Base-by-base conservation (phyloP, 2,329 filamentous ascomycete species). In the Rhynchosporium agropyri region DNA sequence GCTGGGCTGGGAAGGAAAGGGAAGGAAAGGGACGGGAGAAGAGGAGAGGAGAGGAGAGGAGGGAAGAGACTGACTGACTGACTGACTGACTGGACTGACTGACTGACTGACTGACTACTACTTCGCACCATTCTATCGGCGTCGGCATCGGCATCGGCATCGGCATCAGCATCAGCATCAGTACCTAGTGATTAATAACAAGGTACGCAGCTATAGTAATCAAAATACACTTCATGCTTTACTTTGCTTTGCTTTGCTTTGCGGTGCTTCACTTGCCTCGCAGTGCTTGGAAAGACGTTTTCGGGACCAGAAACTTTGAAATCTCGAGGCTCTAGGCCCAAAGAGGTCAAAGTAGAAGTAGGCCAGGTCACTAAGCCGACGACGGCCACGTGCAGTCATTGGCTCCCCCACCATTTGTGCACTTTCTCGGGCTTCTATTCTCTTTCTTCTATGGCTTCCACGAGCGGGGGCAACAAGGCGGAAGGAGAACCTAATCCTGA, bases 371-470 rank as follows among this genome's bases (percentile, higher is more conserved):
- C 62, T 50, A 56, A 20, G 45, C 28, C 12, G n/a, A 33, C 12
- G 20, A 53, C 15, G n/a, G 43, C 36, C 12, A 15, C 3, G 51
- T 36, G 20, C 48, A 5, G 12, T 50, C 50, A 66, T 68, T 68
- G 63, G 68, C 60, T 63, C 53, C 68, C 64, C 67, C 67, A 58
- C 65, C 69, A 66, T 63, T 42, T 26, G 20, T 15, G 50, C 36
- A 46, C 62, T 58, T 62, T 66, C 60, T 56, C 63, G 61, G 60
- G 67, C 65, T 68, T 69, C 33, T 10, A 36, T 36, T 36, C 33
- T 10, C 9, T 36, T 36, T 36, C 67, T 36, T 36, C 67, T 46
- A 69, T 33, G 43, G 62, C 65, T 65, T 69, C 63, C 56, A 67
- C 60, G 60, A 31, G 51, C 58, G 63, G 62, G 62, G 15, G 42